Percentiles rank a stretch among this genome's conserved stretches.
phyloP scores from a whole-genome alignment of 306 rosid species.

The Sophora flavescens region DNA sequence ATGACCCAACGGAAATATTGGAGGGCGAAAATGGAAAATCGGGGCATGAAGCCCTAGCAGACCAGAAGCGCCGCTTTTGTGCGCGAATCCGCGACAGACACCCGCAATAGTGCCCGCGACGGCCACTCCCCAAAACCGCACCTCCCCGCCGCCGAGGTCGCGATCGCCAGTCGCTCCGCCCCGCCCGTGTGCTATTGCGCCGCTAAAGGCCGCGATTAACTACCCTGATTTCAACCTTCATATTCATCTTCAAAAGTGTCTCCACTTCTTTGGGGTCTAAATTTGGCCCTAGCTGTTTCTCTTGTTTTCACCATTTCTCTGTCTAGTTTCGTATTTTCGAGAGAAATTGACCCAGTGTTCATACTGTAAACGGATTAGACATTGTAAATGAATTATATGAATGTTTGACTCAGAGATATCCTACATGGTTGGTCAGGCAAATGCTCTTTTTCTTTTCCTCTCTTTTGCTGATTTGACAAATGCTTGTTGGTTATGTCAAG shows the following conservation, averaged over 20 bases:
- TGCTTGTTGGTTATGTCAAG: slow-evolving; percentile 9
- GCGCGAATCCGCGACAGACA: too few species aligned
- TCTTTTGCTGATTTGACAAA: not conserved
- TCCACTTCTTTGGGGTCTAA: slow-evolving; percentile 13
- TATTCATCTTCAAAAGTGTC: not conserved
- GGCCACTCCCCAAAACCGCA: too few species aligned
- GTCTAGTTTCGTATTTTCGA: slow-evolving; percentile 6
- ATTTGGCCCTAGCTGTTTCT: slow-evolving; percentile 28
- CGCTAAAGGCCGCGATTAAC: too few species aligned
- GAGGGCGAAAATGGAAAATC: too few species aligned
- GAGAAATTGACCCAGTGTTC: slow-evolving; percentile 2
- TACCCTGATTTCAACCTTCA: too few species aligned
- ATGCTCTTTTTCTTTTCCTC: slow-evolving; percentile 10
- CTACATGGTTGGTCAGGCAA: not conserved
- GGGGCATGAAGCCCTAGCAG: too few species aligned
- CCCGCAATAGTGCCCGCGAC: too few species aligned
- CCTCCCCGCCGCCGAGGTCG: too few species aligned
- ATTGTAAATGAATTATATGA: slow-evolving; percentile 18
- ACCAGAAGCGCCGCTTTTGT: too few species aligned
- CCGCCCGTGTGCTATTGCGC: too few species aligned
- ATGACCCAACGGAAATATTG: too few species aligned
- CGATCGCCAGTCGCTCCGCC: too few species aligned
- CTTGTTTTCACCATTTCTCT: slow-evolving; percentile 2
- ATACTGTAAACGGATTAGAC: slow-evolving; percentile 22
- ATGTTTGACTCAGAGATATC: not conserved